phyloP scores from a whole-genome alignment of 2,329 filamentous ascomycete species.

The Phaeosphaeriaceae sp. region DNA sequence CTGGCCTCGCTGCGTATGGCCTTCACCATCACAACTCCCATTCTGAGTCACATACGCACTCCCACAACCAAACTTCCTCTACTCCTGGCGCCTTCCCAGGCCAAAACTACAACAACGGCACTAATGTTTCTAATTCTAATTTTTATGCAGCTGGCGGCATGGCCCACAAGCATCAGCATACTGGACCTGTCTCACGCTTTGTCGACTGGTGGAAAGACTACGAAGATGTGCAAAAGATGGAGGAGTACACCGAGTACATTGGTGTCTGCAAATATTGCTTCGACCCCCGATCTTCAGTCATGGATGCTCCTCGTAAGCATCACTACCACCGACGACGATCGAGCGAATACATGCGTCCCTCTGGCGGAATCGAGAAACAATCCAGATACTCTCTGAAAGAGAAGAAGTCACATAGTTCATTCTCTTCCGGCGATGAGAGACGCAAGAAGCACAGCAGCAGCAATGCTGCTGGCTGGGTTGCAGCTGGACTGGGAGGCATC shows the following conservation, averaged over 20 bases:
- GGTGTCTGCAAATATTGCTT: constrained; percentile 72
- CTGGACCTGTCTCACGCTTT: constrained; percentile 62
- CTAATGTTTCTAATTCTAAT: constrained; percentile 20
- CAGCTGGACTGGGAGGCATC: constrained; percentile 62
- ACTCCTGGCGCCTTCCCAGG: constrained; percentile 40
- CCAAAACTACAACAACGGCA: constrained; percentile 25
- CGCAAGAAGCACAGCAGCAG: constrained; percentile 51
- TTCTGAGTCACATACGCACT: constrained; percentile 28
- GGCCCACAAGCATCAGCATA: constrained; percentile 59
- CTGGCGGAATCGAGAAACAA: constrained; percentile 65
- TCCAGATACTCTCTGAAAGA: constrained; percentile 57
- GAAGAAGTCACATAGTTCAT: constrained; percentile 40
- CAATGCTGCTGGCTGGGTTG: constrained; percentile 59
- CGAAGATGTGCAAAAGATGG: constrained; percentile 69
- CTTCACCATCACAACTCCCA: constrained; percentile 50
- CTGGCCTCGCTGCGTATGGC: constrained; percentile 57
- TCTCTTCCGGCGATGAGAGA: constrained; percentile 39
- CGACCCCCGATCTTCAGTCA: constrained; percentile 63
- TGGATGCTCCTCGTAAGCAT: constrained; percentile 67
- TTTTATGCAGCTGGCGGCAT: constrained; percentile 46
- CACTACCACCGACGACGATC: constrained; percentile 58
- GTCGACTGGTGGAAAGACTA: constrained; percentile 69
- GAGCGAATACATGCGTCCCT: constrained; percentile 50
- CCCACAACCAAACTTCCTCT: constrained; percentile 32
- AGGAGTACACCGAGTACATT: constrained; percentile 72